Evolutionary conservation across 257 asterid species (phyloP).

Genomic region (Schizonepeta tenuifolia): DNA sequence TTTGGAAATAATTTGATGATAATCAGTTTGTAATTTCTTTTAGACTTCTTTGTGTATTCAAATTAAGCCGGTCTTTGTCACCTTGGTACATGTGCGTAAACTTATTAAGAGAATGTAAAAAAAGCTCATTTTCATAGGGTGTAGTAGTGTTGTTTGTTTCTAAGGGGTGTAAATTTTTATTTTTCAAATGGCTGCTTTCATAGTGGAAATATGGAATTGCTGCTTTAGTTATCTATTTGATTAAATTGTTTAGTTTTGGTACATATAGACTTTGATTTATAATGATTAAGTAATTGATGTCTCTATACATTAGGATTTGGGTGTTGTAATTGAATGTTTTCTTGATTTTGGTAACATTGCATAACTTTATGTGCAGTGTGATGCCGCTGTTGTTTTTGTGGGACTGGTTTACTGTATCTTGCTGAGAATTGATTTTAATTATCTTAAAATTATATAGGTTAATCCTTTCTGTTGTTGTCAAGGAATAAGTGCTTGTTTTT

Average conservation of each 20-base stretch:
- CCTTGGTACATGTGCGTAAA: background rate
- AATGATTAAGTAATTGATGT: background rate
- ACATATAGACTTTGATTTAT: background rate
- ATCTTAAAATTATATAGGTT: background rate
- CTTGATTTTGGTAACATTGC: background rate
- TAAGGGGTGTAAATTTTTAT: background rate
- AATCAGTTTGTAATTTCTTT: background rate
- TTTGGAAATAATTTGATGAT: background rate
- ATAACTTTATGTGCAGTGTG: background rate
- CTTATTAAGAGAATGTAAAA: background rate
- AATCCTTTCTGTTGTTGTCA: too few relatives aligned
- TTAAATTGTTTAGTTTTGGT: background rate
- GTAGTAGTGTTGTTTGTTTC: background rate
- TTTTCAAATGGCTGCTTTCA: background rate
- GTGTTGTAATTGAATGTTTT: background rate
- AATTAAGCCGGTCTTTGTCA: background rate
- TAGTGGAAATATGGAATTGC: background rate
- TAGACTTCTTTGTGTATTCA: conserved; percentile 6
- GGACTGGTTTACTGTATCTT: background rate
- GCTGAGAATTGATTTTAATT: too few relatives aligned
- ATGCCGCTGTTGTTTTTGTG: background rate
- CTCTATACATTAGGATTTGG: background rate
- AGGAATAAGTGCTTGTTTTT: conserved; percentile 13
- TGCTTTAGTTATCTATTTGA: background rate
- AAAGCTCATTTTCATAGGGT: background rate